Conservation (phyloP, 805 yeast genomes). For the Zygotorulaspora florentina region DNA sequence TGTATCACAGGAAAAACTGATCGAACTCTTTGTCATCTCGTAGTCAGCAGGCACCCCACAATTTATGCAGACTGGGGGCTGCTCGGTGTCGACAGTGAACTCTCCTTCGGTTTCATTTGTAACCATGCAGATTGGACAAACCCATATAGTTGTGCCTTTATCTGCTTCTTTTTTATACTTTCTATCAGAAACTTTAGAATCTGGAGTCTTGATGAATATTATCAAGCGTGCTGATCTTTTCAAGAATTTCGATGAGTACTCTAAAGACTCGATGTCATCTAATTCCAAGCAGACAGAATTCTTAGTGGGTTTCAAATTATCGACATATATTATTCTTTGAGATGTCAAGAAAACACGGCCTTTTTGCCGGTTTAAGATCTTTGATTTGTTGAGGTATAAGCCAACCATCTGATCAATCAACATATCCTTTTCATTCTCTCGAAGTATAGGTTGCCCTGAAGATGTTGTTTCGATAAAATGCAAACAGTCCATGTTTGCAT, state of each 20-base stretch:
- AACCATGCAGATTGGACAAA: constrained; percentile 74
- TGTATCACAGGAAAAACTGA: constrained; percentile 13
- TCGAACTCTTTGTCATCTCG: constrained; percentile 35
- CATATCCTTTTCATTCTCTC: constrained; percentile 49
- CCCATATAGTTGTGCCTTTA: constrained; percentile 47
- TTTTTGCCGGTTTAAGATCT: constrained; percentile 57
- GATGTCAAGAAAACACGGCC: constrained; percentile 81
- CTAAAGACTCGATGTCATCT: constrained; percentile 39
- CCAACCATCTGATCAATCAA: constrained; percentile 59
- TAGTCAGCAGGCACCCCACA: constrained; percentile 56
- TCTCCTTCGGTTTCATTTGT: constrained; percentile 30
- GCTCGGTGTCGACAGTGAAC: constrained; percentile 14
- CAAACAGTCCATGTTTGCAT: constrained; percentile 30
- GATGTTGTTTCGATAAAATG: constrained; percentile 37
- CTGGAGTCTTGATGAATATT: constrained; percentile 33
- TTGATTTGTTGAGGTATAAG: constrained; percentile 69
- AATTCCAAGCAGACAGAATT: constrained; percentile 48
- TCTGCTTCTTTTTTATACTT: not conserved
- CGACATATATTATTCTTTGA: constrained; percentile 68
- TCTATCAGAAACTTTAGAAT: constrained; percentile 5
- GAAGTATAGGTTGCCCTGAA: constrained; percentile 38
- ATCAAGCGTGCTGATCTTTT: constrained; percentile 77
- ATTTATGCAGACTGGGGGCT: constrained; percentile 47
- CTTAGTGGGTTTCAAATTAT: constrained; percentile 40
- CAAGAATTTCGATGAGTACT: constrained; percentile 53